These are phyloP conservation scores for Coniella vitis DNA, from an alignment of 2,329 filamentous ascomycete species.

Conservation along the genomic window DNA sequence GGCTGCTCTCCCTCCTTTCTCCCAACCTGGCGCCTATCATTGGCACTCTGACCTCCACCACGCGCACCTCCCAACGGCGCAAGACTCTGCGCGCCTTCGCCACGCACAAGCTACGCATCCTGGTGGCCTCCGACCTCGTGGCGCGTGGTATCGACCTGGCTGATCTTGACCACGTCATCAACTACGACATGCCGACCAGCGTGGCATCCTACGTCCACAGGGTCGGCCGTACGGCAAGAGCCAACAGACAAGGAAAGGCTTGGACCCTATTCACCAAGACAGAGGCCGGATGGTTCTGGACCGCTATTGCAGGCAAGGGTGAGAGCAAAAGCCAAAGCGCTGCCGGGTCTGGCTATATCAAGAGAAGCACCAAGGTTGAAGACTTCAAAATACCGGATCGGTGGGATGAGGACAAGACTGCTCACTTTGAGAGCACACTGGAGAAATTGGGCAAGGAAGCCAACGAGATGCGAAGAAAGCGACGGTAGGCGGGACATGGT, in stretches of 20 bases:
- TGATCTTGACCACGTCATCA: conserved; percentile 75
- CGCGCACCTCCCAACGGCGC: conserved; percentile 62
- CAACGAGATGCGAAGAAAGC: conserved; percentile 22
- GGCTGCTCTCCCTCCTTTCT: conserved; percentile 64
- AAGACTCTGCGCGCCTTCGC: conserved; percentile 63
- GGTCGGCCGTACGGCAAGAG: conserved; percentile 83
- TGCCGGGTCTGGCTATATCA: conserved; percentile 34
- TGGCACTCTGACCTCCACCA: conserved; percentile 70
- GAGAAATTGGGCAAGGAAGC: conserved; percentile 58
- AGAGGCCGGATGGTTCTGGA: conserved; percentile 90
- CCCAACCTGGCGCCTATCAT: conserved; percentile 50
- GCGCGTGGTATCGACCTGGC: conserved; percentile 83
- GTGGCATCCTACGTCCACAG: conserved; percentile 83
- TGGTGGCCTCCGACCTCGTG: conserved; percentile 90
- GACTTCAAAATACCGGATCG: conserved; percentile 37
- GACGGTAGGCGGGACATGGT: background rate
- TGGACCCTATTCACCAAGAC: conserved; percentile 81
- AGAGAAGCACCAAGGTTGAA: conserved; percentile 38
- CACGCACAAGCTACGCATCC: conserved; percentile 56
- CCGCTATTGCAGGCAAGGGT: conserved; percentile 59
- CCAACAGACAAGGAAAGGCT: conserved; percentile 65
- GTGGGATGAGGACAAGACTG: conserved; percentile 41
- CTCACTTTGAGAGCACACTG: conserved; percentile 50
- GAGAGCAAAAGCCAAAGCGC: conserved; percentile 38
- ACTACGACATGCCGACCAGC: conserved; percentile 84